Evolutionary conservation across 2,329 filamentous ascomycete genomes (phyloP), one percentile per base, ranked within the genome.

Genomic region (Botryotinia calthae): DNA sequence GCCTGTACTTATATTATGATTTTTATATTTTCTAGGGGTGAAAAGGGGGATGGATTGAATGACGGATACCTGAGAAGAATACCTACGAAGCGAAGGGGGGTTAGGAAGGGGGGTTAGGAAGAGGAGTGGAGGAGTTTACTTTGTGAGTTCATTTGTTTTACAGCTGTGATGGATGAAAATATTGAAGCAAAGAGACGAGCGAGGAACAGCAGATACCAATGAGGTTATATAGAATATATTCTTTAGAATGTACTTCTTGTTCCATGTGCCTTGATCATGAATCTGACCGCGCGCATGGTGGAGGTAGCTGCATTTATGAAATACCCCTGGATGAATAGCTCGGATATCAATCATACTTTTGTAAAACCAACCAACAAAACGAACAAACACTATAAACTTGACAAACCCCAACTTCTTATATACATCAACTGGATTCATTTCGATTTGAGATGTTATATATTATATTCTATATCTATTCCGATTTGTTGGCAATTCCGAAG

Each of bases 1-100:
- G 5, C 25, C 37, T 67, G 65, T 67, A 67, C 31, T 67, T 67
- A 67, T 67, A 67, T 67, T 10, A 67, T 56, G 65, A 66, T 25
- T 40, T 31, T 67, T 31, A 56, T 31, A 42, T 42, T 67, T 56
- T 51, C 28, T 9, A 10, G 34, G 25, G 42, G n/a, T 65, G 62
- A 20, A 54, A 16, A 54, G 4, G 61, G 61, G 25, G n/a, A 44
- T n/a, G 34, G n/a, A n/a, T n/a, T 56, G 37, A 25, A 56, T 42
- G n/a, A 31, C 56, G 65, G 25, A 63, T 63, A 63, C 61, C 37
- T 44, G 18, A 63, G 59, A 63, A 28, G 61, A 44, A 63, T 63
- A 56, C 51, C 51, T 18, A 51, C 40, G 25, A 48, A 37, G 62
- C 62, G 44, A 65, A 16, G 42, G 10, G 37, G 44, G 16, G 20